Base-by-base conservation (phyloP, 1,139 yeast species). In the Geotrichum reessii region DNA sequence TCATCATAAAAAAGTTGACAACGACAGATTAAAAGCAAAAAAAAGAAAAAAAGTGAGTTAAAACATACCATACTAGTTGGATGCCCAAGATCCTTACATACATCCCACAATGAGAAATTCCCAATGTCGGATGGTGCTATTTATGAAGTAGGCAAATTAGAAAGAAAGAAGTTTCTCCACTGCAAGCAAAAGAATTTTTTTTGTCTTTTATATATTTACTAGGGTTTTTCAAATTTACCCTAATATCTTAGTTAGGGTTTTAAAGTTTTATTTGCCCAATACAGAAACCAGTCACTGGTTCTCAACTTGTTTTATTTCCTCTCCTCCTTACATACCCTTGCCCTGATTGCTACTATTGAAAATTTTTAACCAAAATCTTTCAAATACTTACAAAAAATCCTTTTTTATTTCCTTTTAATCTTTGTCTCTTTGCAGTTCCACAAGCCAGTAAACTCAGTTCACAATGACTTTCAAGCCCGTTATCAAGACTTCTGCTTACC, bases 401-500 rank as follows among this genome's bases (percentile, higher is more conserved):
- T 37, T n/a, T n/a, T 37, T n/a, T n/a, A n/a, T n/a, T 14, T 19
- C n/a, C n/a, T 37, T 42, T 52, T 47, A 54, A 47, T 54, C 50
- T 28, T 24, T 59, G 50, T 50, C 64, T 27, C 44, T 48, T 50
- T 52, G 44, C 61, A 56, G 42, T 51, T 49, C 44, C 46, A 40
- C 46, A 44, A 48, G 27, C 40, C 42, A 37, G 42, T 17, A 24
- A 42, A 42, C 25, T 14, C 42, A 42, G 50, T 42, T 55, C 56
- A 53, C 40, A 50, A 90, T 90, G 97, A 82, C 84, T 74, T 90
- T 90, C 91, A 78, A 81, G 74, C 84, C 84, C 76, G 67, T 73
- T 62, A 74, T 77, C 71, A 91, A 91, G 85, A 78, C 83, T 75
- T 85, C 96, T 74, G 95, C 98, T 71, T 93, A 95, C 93, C 91